Percentiles rank a stretch among this genome's conserved stretches.
Evolutionary conservation across 768 basidiomycete genomes (phyloP).

Genomic region (Hirschioporus abietinus): DNA sequence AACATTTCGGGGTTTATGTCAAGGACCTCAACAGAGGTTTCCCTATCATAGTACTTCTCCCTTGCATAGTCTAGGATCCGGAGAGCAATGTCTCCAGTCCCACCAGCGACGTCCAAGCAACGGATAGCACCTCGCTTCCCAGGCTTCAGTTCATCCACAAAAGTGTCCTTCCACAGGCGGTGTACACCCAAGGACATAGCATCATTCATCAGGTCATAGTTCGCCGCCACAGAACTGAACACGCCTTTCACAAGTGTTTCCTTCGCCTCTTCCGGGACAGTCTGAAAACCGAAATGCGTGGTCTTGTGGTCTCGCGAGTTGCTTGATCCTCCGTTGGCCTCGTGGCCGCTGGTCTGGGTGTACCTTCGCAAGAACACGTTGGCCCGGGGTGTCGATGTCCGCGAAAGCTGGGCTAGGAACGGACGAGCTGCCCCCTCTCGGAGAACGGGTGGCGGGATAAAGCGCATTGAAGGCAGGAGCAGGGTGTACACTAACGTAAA

Average conservation of each 20-base stretch:
- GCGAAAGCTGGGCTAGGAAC: background rate
- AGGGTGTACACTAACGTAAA: background rate
- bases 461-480: slow-evolving; percentile 1
- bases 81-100: slow-evolving; percentile 95
- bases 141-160: slow-evolving; percentile 70
- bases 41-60: slow-evolving; percentile 85
- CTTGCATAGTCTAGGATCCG: slow-evolving; percentile 88
- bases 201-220: slow-evolving; percentile 98
- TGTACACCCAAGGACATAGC: slow-evolving; percentile 97
- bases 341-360: background rate
- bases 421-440: too few relatives aligned
- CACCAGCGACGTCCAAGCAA: slow-evolving; percentile 95
- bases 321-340: background rate
- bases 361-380: background rate
- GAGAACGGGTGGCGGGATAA: background rate
- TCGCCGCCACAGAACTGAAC: slow-evolving; percentile 92
- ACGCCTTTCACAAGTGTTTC: slow-evolving; percentile 89
- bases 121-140: slow-evolving; percentile 68
- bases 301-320: slow-evolving; percentile 30
- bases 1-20: slow-evolving; percentile 98
- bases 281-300: slow-evolving; percentile 91
- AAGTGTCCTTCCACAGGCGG: slow-evolving; percentile 93
- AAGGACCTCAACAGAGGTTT: slow-evolving; percentile 82
- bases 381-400: background rate
- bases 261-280: slow-evolving; percentile 80